Evolutionary conservation across 108 stramenopile genomes (phyloP), one percentile per base, ranked within the genome.

Genomic region (Skeletonema tropicum): DNA sequence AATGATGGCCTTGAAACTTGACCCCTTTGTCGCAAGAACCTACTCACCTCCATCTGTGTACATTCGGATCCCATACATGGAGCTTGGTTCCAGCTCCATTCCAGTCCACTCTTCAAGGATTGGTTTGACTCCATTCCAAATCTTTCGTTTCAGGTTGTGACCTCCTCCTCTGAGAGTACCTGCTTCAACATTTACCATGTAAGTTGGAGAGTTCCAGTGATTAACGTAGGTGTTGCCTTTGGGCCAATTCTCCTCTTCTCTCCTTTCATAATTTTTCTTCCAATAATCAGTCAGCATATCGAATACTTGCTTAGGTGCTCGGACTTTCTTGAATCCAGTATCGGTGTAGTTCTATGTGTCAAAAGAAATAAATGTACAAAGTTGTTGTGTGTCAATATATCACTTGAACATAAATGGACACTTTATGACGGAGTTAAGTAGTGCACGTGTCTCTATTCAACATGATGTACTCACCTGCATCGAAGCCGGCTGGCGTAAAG

Each of bases 91-190:
- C 0, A 94, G 86, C 57, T 94, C 89, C 86, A 88, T 85, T 3
- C 95, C 94, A 5, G 94, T 91, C 97, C 97, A 98, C 63, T 92
- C 87, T 60, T 96, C 93, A 60, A 98, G 85, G 49, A 84, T 72
- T 13, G 88, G 78, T 65, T 75, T 66, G 39, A 92, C 90, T 13
- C 88, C 91, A 12, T 90, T 84, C 94, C 94, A 94, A 31, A 94
- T 87, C 36, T 75, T 71, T 0, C 77, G 52, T 42, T 94, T 93
- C 12, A 94, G 64, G 5, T 71, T 72, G 42, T 71, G 68, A 25
- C 93, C 90, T 35, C 86, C 90, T n/a, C 93, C 93, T 15, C 85
- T 73, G 33, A 92, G 73, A 11, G 61, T 74, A 41, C 60, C 52
- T 65, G 93, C 83, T 68, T 95, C 94, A 64, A 95, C 88, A 49